Base-by-base conservation (phyloP, 1,284 basidiomycete species). In the Austroboletus rostrupii region DNA sequence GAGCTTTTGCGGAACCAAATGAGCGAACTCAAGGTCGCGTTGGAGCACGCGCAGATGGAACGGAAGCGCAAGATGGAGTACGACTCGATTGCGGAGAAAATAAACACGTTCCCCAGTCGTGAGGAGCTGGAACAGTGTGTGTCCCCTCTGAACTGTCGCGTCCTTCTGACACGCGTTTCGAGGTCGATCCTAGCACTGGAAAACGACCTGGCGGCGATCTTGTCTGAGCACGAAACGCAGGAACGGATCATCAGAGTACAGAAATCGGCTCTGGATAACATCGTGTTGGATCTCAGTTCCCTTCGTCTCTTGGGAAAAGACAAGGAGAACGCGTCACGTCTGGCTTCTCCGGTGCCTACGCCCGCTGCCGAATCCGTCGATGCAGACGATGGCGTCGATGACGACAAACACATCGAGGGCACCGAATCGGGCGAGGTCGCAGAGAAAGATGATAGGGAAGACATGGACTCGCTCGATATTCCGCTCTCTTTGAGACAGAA, bases 51-150 rank as follows among this genome's bases (percentile, higher is more conserved):
- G 7, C 89, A 91, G 60, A 70, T 85, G 59, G 72, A 83, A 49
- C 78, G 89, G 40, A 74, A 74, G 53, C 77, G 82, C 50, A 92
- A 89, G 71, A 87, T 90, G 57, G 88, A 92, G 60, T 92, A 92
- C 62, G 88, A 92, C 69, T 71, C 78, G 42, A 78, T 92, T 43
- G 79, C 89, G 4, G 89, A 91, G 70, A 89, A 84, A 64, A 81
- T 90, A 42, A 89, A 90, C 59, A 78, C 79, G n/a, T 69, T 90
- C 4, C 87, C 88, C 2, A 83, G 74, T 56, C 74, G 88, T 48
- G 80, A 83, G 14, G 89, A 91, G 58, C 72, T 90, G 16, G 81
- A 85, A 58, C 75, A 74, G 89, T 88, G 59, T 61, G 79, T 76
- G 32, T 28, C 47, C 12, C n/a, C 42, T 29, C 35, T 12, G 37